Conservation (phyloP, 1,284 basidiomycete genomes). For the Irpex sp. region DNA sequence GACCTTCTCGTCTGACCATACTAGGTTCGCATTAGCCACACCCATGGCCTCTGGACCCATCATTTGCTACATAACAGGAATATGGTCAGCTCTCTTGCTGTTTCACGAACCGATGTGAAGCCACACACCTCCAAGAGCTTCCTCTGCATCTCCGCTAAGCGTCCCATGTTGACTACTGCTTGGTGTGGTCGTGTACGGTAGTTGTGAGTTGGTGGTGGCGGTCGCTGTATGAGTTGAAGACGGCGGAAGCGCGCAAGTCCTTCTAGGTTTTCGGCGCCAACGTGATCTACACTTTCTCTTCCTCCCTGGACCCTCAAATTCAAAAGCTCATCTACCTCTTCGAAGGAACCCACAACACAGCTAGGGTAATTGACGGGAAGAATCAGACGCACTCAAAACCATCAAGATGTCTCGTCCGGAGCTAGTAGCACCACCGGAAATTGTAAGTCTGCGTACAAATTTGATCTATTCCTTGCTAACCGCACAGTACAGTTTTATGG, state of each 20-base stretch:
- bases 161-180: constrained; percentile 53
- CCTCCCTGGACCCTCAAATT: no score
- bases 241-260: not conserved
- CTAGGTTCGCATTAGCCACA: constrained; percentile 85
- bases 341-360: not conserved
- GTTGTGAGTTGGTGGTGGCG: not conserved
- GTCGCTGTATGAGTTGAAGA: not conserved
- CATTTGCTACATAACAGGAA: constrained; percentile 79
- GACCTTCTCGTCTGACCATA: constrained; percentile 98
- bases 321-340: no score
- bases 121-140: constrained; percentile 79
- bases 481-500: constrained; percentile 79
- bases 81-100: constrained; percentile 4
- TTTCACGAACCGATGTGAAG: not conserved
- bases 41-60: constrained; percentile 99
- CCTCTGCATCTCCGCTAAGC: constrained; percentile 86
- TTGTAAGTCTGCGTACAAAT: constrained; percentile 49
- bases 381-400: not conserved
- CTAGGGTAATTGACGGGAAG: not conserved
- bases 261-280: not conserved
- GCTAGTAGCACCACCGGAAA: constrained; percentile 92
- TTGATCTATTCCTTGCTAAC: constrained; percentile 6
- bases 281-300: no score
- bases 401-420: constrained; percentile 88
- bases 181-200: not conserved